Conservation (phyloP, 1,139 yeast species). For the Yamadazyma sp. region DNA sequence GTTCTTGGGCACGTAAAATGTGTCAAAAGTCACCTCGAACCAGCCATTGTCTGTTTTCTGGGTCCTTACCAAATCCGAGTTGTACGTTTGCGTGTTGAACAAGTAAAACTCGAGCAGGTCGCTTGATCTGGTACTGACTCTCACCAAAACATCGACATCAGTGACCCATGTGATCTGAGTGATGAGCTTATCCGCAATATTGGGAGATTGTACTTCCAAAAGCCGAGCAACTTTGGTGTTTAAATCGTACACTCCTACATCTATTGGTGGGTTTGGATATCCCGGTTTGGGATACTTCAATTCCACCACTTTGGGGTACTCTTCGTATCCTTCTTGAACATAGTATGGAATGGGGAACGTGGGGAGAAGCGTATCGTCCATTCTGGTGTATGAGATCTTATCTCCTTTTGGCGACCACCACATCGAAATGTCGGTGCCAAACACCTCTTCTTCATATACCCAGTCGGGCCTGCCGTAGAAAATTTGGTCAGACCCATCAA, state of each 20-base stretch:
- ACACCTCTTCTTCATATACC: slow-evolving; percentile 65
- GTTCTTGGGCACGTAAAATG: slow-evolving; percentile 68
- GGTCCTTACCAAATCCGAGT: slow-evolving; percentile 36
- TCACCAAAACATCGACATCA: slow-evolving; percentile 31
- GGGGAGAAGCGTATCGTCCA: slow-evolving; percentile 55
- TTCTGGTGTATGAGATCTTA: slow-evolving; percentile 45
- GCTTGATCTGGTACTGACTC: slow-evolving; percentile 46
- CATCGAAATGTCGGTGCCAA: slow-evolving; percentile 46
- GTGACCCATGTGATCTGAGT: slow-evolving; percentile 49
- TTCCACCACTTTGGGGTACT: slow-evolving; percentile 39
- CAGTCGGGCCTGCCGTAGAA: slow-evolving; percentile 62
- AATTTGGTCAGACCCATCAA: slow-evolving; percentile 49
- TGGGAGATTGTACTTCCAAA: slow-evolving; percentile 24
- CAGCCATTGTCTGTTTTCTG: slow-evolving; percentile 46
- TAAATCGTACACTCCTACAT: slow-evolving; percentile 37
- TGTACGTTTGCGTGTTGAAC: slow-evolving; percentile 28
- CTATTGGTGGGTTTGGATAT: slow-evolving; percentile 42
- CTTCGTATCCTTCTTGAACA: slow-evolving; percentile 45
- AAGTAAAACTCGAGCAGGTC: slow-evolving; percentile 42
- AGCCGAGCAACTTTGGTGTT: slow-evolving; percentile 12
- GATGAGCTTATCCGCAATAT: slow-evolving; percentile 30
- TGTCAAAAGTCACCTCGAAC: slow-evolving; percentile 81
- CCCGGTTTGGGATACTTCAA: slow-evolving; percentile 52
- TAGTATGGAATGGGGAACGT: slow-evolving; percentile 53
- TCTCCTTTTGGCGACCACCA: slow-evolving; percentile 63